phyloP scores from a whole-genome alignment of 805 yeast genomes.

The Candida ovalis region DNA sequence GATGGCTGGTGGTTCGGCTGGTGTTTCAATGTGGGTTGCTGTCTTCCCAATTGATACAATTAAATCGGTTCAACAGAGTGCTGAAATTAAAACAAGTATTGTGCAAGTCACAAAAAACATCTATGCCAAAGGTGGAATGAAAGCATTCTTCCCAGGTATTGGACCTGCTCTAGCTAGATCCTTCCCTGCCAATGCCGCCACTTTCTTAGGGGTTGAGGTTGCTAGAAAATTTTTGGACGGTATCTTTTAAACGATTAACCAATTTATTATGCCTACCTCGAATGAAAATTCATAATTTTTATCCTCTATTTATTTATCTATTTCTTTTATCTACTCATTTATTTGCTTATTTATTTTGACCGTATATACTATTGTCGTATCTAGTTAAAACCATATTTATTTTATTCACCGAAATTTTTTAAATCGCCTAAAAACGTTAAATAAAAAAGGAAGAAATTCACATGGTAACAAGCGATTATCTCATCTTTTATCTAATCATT shows the following conservation, averaged over 20 bases:
- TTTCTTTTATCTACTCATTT: background rate
- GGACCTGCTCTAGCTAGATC: conserved; percentile 94
- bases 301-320: background rate
- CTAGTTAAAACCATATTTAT: background rate
- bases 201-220: conserved; percentile 91
- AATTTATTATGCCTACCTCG: too few relatives aligned
- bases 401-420: background rate
- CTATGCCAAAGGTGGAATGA: conserved; percentile 73
- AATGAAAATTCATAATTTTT: too few relatives aligned
- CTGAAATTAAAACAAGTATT: conserved; percentile 52
- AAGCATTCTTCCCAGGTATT: conserved; percentile 95
- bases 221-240: conserved; percentile 37
- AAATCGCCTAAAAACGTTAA: background rate
- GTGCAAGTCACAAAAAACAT: conserved; percentile 63
- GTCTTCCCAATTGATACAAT: conserved; percentile 96
- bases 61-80: conserved; percentile 76
- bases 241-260: background rate
- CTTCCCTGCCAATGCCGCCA: conserved; percentile 99
- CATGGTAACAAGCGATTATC: too few relatives aligned
- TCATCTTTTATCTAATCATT: too few relatives aligned
- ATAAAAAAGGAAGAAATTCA: background rate
- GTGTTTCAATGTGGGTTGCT: conserved; percentile 94
- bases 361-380: background rate
- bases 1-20: conserved; percentile 93
- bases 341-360: background rate